Evolutionary conservation across 2,329 filamentous ascomycete species (phyloP), one percentile per base, ranked within the genome.

Genomic region (Aureobasidium namibiae): DNA sequence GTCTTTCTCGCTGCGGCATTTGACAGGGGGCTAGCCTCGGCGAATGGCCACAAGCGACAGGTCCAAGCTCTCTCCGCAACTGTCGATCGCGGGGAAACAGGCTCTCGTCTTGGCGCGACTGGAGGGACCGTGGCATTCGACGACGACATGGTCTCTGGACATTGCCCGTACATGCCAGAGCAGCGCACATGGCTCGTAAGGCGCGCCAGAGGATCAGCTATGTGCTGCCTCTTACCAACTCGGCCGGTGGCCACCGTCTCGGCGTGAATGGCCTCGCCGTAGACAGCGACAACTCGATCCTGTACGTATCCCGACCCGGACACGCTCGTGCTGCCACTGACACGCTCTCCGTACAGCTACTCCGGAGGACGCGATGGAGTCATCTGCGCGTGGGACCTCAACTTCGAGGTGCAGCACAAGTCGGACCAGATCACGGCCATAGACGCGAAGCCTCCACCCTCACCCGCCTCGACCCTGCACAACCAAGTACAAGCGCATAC

Each of bases 181-280:
- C 6, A 56, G 48, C 18, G 52, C 29, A 57, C 24, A 80, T 80
- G 77, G 77, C 75, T 68, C 74, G 77, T 67, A 79, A 78, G 70
- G 76, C 77, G 68, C 74, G 76, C 65, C 78, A 79, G 73, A 76
- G 77, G 65, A 80, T 80, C 65, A 79, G 76, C 66, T 80, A 80
- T 70, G 78, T 90, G 74, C 81, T 90, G 65, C 86, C 87, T 68
- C 83, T 89, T 67, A 84, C 85, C 63, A 86, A 88, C 73, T 85
- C 84, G 61, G 82, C 85, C 18, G 90, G 90, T 65, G 92, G 92
- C 60, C 94, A 99, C 78, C 82, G 92, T 67, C 84, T 97, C 60
- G 94, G 94, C 64, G 90, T 99, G 67, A 96, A 97, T 79, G 92
- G 92, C 63, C 83, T 99, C 62, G 90, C 90, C 56, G 86, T 96